phyloP scores from a whole-genome alignment of 2,329 filamentous ascomycete genomes.

The Lecanoromycetidae sp. region DNA sequence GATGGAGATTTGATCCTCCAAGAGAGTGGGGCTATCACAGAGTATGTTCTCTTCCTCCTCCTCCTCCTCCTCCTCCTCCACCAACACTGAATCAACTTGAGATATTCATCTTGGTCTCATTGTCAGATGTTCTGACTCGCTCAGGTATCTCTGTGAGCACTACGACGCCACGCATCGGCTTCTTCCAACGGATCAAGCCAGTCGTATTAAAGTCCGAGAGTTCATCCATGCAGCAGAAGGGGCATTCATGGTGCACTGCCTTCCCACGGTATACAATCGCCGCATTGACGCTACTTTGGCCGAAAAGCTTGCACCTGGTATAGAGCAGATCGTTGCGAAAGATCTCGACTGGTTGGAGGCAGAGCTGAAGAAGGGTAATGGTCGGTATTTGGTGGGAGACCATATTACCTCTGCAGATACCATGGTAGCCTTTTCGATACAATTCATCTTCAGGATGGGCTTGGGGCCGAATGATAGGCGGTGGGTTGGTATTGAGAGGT shows the following conservation, averaged over 20 bases:
- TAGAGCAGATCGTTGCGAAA: constrained; percentile 19
- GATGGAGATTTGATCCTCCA: constrained; percentile 31
- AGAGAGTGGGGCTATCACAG: constrained; percentile 37
- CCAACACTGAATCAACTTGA: no score
- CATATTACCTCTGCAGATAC: constrained; percentile 33
- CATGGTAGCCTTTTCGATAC: constrained; percentile 34
- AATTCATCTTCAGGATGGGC: constrained; percentile 28
- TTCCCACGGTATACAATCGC: constrained; percentile 35
- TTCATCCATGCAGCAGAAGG: constrained; percentile 39
- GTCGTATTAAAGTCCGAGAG: constrained; percentile 29
- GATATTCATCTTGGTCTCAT: no score
- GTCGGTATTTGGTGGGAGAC: constrained; percentile 32
- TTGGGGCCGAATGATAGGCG: constrained; percentile 13
- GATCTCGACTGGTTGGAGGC: constrained; percentile 35
- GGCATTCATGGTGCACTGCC: constrained; percentile 34
- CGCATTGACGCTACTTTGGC: constrained; percentile 30
- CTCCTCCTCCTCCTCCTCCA: neutral
- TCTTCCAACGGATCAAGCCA: constrained; percentile 26
- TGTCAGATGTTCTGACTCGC: no score
- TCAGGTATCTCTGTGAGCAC: constrained; percentile 34
- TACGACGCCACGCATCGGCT: constrained; percentile 32
- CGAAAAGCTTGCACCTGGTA: constrained; percentile 10
- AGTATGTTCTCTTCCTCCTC: constrained; percentile 25
- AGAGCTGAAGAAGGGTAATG: constrained; percentile 29
- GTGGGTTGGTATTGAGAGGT: constrained; percentile 18